Conservation (phyloP, 805 yeast species). For the Tanozyma kutaoensis region DNA sequence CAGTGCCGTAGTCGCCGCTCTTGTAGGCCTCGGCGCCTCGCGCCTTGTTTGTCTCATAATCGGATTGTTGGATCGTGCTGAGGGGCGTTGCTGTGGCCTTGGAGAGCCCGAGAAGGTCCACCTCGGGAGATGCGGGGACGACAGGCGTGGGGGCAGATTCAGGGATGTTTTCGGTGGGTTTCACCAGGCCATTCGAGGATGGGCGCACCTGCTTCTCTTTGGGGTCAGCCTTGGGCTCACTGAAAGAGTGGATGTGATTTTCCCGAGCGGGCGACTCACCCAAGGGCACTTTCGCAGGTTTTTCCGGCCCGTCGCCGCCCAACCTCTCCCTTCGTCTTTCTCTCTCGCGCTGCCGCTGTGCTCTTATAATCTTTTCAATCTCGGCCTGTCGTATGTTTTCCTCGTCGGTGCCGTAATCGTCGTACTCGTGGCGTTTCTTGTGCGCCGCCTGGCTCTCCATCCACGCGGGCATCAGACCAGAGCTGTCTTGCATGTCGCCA, state of each 20-base stretch:
- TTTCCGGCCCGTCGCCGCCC: too few relatives aligned
- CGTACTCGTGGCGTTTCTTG: conserved; percentile 25
- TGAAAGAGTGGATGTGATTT: too few relatives aligned
- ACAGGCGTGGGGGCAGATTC: background rate
- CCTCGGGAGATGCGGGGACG: background rate
- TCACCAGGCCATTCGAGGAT: conserved; percentile 1
- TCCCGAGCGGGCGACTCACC: too few relatives aligned
- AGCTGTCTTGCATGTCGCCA: conserved; percentile 35
- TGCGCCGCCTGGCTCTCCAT: conserved; percentile 46
- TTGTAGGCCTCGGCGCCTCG: conserved; percentile 54
- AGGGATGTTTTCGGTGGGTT: conserved; percentile 5
- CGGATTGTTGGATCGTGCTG: conserved; percentile 25
- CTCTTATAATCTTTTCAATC: conserved; percentile 22
- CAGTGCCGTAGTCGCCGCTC: conserved; percentile 70
- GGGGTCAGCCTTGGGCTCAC: background rate
- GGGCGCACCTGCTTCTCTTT: background rate
- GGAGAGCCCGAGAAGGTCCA: background rate
- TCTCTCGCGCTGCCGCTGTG: conserved; percentile 21
- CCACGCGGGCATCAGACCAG: conserved; percentile 57
- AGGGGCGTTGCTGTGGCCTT: conserved; percentile 8
- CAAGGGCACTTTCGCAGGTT: too few relatives aligned
- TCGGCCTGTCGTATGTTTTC: conserved; percentile 32
- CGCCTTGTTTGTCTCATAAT: conserved; percentile 34
- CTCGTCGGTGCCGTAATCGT: conserved; percentile 33
- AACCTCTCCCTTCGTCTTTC: conserved; percentile 16